Conservation (phyloP, 2,329 filamentous ascomycete genomes). For the Fusarium zealandicum region DNA sequence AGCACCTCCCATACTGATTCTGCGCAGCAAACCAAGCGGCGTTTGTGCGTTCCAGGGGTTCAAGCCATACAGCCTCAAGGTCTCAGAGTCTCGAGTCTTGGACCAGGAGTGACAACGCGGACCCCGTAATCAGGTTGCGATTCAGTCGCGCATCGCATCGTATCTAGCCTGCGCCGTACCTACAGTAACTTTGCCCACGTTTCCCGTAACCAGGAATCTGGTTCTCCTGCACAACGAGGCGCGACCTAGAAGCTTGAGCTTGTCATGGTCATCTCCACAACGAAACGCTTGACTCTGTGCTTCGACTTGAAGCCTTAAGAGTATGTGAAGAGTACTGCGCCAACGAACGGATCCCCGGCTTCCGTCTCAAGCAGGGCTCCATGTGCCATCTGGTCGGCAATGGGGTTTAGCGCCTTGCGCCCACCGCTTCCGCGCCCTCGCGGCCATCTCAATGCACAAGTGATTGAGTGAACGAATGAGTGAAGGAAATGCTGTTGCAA, state of each 20-base stretch:
- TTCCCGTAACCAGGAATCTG: not conserved
- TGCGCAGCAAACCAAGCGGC: constrained; percentile 2
- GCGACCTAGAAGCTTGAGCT: not conserved
- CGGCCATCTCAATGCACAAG: not conserved
- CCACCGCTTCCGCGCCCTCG: constrained; percentile 10
- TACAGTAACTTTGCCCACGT: not conserved
- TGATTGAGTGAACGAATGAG: constrained; percentile 1
- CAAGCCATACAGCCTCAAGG: constrained; percentile 14
- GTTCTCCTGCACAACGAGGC: constrained; percentile 2
- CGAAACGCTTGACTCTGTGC: not conserved
- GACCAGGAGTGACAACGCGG: constrained; percentile 6
- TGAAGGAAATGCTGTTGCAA: constrained; percentile 6
- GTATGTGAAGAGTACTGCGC: not conserved
- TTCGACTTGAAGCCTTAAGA: not conserved
- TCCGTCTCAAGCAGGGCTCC: constrained; percentile 5
- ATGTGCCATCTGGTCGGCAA: constrained; percentile 5
- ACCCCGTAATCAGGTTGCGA: not conserved
- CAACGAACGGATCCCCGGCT: constrained; percentile 7
- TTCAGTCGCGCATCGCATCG: not conserved
- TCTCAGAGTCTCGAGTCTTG: constrained; percentile 1
- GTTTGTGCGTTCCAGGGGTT: constrained; percentile 21
- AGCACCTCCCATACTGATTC: too few species aligned
- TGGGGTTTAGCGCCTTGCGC: constrained; percentile 12
- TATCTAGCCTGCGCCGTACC: not conserved
- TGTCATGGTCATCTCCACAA: constrained; percentile 2